Evolutionary conservation across 2,329 filamentous ascomycete genomes (phyloP), one percentile per base, ranked within the genome.

Genomic region (Colletotrichum tofieldiae): DNA sequence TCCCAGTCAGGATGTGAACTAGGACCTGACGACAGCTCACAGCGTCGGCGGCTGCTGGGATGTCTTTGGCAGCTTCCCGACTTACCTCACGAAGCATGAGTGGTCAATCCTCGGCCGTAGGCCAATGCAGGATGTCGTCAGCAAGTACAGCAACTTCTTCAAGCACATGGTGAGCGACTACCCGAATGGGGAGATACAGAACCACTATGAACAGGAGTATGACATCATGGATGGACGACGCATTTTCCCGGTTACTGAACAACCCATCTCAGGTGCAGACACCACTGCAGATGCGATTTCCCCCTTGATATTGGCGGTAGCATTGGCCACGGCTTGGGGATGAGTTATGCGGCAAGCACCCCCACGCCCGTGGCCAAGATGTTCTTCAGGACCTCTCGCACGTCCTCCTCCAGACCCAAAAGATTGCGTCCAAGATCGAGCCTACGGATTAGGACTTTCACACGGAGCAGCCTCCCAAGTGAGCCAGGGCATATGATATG

Each of bases 401-500:
- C 32, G 67, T 74, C 4, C 68, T 79, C 23, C 66, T 41, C 23
- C 77, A 80, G 12, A 75, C 77, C 7, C 37, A 80, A 0, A 74
- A 77, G 12, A 65, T 72, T 2, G 56, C 67, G 1, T 16, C 26
- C 14, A 67, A 67, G 43, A 68, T 78, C 1, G 77, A 79, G 59
- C 74, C 74, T 6, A 78, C 77, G 76, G 68, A 72, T 5, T 78
- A 81, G 45, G 78, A 82, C 64, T 82, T 68, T 49, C 67, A 51
- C 8, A 68, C 65, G 7, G 59, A 73, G 32, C 68, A 68, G 43
- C 64, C 72, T 1, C 7, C 65, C 2, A 52, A 56, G 62, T 68
- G 41, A 32, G 55, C 56, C n/a, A 68, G 69, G 61, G 76, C 65
- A 0, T 77, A 76, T 59, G 73, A 69, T 35, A 9, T 74, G 26